Conservation (phyloP, 129 eudicot species). For the Gnaphalium uliginosum region DNA sequence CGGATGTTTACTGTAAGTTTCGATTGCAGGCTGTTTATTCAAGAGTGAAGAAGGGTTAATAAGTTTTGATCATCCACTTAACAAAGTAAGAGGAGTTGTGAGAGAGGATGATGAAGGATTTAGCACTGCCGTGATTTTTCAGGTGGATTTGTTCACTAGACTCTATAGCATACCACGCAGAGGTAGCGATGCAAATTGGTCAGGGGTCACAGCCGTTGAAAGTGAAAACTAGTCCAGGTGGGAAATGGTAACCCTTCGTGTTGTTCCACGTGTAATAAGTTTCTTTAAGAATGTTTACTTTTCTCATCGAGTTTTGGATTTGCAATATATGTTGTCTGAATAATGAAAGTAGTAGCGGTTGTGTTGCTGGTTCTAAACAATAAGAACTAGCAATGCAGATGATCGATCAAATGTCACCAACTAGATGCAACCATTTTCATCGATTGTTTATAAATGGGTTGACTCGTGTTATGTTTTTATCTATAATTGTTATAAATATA, state of each 20-base stretch:
- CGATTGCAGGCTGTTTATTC: slow-evolving; percentile 53
- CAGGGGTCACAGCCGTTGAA: slow-evolving; percentile 36
- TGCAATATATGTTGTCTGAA: not conserved
- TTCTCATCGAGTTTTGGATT: not conserved
- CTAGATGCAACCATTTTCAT: too few species aligned
- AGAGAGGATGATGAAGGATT: slow-evolving; percentile 42
- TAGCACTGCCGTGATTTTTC: slow-evolving; percentile 39
- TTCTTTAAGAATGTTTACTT: not conserved
- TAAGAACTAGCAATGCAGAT: too few species aligned
- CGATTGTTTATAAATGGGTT: too few species aligned
- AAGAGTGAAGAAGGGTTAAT: slow-evolving; percentile 41
- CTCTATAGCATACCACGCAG: slow-evolving; percentile 44
- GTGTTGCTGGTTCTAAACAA: too few species aligned
- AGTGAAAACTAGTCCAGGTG: slow-evolving; percentile 24
- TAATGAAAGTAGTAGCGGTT: too few species aligned
- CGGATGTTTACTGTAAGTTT: not conserved
- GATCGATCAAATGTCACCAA: too few species aligned
- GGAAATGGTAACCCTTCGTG: not conserved
- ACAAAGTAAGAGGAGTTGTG: slow-evolving; percentile 43
- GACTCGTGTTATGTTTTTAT: too few species aligned
- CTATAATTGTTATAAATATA: too few species aligned
- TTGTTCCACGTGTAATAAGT: not conserved
- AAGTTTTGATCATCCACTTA: slow-evolving; percentile 51
- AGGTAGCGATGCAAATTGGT: slow-evolving; percentile 50
- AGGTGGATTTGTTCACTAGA: slow-evolving; percentile 49